These are phyloP conservation scores for Cicer pinnatifidum DNA, from an alignment of 306 rosid genomes.

Conservation along the genomic window DNA sequence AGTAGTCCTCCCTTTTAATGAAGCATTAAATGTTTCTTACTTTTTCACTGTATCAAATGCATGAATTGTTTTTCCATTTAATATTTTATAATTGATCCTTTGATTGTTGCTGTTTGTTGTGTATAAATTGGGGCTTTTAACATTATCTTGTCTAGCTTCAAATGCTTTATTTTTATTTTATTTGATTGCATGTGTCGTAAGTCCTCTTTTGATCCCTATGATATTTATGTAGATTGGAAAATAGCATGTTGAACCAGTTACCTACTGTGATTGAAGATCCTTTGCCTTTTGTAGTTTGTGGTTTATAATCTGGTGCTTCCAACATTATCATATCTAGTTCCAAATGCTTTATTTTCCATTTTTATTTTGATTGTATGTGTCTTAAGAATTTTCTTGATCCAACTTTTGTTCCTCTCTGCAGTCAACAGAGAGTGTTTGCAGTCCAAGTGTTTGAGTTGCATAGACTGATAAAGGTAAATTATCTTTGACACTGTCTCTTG, in stretches of 20 bases:
- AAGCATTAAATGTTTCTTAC: background rate
- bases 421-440: slow-evolving; percentile 80
- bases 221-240: slow-evolving; percentile 3
- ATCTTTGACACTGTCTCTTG: slow-evolving; percentile 39
- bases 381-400: slow-evolving; percentile 59
- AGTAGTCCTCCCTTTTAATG: background rate
- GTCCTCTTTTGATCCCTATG: slow-evolving; percentile 16
- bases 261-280: slow-evolving; percentile 23
- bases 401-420: slow-evolving; percentile 71
- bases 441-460: slow-evolving; percentile 84
- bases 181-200: slow-evolving; percentile 41
- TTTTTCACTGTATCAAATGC: background rate
- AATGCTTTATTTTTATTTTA: slow-evolving; percentile 43
- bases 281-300: slow-evolving; percentile 37
- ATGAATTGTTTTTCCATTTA: background rate
- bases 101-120: slow-evolving; percentile 29
- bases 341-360: slow-evolving; percentile 42
- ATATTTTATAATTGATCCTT: slow-evolving; percentile 1
- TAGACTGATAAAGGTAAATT: slow-evolving; percentile 72
- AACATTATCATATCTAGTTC: slow-evolving; percentile 37
- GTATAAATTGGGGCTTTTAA: background rate
- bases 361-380: slow-evolving; percentile 41
- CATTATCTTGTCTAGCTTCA: slow-evolving; percentile 37
- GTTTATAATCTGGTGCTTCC: slow-evolving; percentile 7
- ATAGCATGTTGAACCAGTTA: slow-evolving; percentile 23